Base-by-base conservation (phyloP, 805 yeast genomes). In the Saccharomycopsis olivae region DNA sequence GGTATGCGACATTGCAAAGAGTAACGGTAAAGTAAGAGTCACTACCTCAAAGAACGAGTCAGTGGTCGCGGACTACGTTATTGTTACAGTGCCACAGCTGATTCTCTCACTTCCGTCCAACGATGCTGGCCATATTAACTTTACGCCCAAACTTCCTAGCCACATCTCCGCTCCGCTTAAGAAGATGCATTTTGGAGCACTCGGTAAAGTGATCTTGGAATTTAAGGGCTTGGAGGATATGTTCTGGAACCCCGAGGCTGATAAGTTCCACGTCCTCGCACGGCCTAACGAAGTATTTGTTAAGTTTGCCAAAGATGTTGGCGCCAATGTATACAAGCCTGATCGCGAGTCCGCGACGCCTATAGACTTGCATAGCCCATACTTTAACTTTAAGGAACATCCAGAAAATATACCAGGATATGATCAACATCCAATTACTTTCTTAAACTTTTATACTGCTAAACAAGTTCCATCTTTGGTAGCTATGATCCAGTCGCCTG, bases 1-100 rank as follows among this genome's bases (percentile, higher is more conserved):
- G 34, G 82, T 72, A 3, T 52, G 28, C 5, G 51, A 49, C 13
- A 13, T 47, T 46, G 6, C 25, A 2, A 41, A 41, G 19, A 15
- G 25, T 15, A 23, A 33, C 16, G 30, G 34, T 21, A 39, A 39
- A 23, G 38, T 30, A 5, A 33, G 45, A 9, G 41, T 56, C 2
- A 48, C 46, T 1, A 56, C 56, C 3, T 51, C 46, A 1, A 48
- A 55, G 5, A 66, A 68, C 2, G 40, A 46, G 2, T 45, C 33
- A 4, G 56, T 63, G 25, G 47, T 48, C 2, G 66, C 75, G 23
- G 75, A 81, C 35, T 79, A 73, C 52, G 61, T 74, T 21, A 65
- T 87, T 11, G 80, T 84, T 5, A 76, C 95, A 0, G 73, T 83
- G 4, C 95, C 96, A 0, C 80, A 80, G 46, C 80, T 88, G 27